These are phyloP conservation scores for Aspergillus brasiliensis DNA, from an alignment of 2,329 filamentous ascomycete genomes.

Conservation along the genomic window DNA sequence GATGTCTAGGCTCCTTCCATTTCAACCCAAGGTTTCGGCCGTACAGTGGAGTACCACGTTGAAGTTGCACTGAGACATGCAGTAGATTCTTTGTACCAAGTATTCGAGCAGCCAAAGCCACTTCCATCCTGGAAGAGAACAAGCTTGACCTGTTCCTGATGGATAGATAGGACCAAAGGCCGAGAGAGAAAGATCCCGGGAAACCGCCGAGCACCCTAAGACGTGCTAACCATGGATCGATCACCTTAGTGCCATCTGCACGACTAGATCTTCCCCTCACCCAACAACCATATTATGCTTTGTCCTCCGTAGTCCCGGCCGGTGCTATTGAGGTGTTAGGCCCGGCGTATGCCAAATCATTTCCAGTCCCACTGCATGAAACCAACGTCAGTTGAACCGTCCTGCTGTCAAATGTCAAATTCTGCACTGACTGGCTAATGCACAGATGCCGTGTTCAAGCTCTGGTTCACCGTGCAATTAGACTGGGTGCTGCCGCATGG, in stretches of 20 bases:
- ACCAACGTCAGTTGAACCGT: neutral
- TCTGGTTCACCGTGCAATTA: neutral
- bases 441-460: neutral
- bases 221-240: neutral
- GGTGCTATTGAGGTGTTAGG: neutral
- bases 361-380: neutral
- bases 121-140: neutral
- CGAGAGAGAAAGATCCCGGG: neutral
- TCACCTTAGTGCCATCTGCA: neutral
- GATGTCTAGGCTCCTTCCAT: neutral
- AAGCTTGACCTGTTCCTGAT: neutral
- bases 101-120: neutral
- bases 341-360: neutral
- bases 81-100: neutral
- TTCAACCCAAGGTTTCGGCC: neutral
- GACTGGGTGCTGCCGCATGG: neutral
- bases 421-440: neutral
- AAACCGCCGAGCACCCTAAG: neutral
- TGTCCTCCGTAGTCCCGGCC: neutral
- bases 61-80: neutral
- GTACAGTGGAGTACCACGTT: neutral
- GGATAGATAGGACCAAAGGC: neutral
- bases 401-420: neutral
- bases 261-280: constrained; percentile 1
- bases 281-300: neutral